Percentiles rank a stretch among this genome's conserved stretches.
Conservation (phyloP, 441 rosid genomes). For the Erodium chrysanthum region DNA sequence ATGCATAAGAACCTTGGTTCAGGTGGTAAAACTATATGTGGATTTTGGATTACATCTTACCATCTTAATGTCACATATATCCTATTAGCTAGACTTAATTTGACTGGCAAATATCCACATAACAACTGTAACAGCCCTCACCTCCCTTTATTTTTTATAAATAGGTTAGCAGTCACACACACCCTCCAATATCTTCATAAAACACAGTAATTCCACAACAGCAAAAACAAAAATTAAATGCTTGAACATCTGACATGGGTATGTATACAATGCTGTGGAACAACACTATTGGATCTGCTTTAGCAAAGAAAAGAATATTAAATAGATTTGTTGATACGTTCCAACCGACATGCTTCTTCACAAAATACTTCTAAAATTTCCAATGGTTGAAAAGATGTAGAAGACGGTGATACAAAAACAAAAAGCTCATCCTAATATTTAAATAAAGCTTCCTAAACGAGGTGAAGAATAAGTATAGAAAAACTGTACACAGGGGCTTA, state of each 20-base stretch:
- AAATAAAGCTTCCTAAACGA: too few species aligned
- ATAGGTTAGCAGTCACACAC: not conserved
- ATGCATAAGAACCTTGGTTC: not conserved
- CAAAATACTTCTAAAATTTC: too few species aligned
- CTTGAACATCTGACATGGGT: not conserved
- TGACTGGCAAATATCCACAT: not conserved
- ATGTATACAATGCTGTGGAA: not conserved
- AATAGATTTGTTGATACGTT: too few species aligned
- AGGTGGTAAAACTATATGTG: not conserved
- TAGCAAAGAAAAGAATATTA: not conserved
- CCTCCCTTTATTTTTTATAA: not conserved
- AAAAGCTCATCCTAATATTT: too few species aligned
- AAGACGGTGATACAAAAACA: too few species aligned
- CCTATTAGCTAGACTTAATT: not conserved
- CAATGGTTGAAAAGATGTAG: too few species aligned
- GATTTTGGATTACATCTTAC: not conserved
- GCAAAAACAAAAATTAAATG: not conserved
- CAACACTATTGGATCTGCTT: not conserved
- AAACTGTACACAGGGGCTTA: too few species aligned
- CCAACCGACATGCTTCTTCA: too few species aligned
- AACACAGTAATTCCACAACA: not conserved
- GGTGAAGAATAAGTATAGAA: too few species aligned
- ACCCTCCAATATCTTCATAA: not conserved
- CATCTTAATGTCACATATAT: not conserved
- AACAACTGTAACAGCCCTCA: not conserved